phyloP scores from a whole-genome alignment of 2,329 filamentous ascomycete genomes.

The Trichoderma aggressivum region DNA sequence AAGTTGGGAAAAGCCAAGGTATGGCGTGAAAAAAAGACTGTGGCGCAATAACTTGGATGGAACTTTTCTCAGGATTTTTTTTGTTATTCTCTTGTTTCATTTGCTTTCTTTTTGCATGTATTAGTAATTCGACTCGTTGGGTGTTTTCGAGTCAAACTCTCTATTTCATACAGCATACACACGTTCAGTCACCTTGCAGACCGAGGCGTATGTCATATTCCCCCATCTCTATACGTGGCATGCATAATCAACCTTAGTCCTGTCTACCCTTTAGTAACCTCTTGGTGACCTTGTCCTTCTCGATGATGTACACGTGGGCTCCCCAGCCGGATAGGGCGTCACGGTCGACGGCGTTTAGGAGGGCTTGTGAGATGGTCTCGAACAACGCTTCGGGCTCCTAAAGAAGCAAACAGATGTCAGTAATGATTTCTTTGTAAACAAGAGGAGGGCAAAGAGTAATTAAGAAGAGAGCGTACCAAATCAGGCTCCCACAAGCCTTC shows the following conservation, averaged over 20 bases:
- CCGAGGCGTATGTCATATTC: background rate
- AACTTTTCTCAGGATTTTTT: background rate
- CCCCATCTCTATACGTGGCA: background rate
- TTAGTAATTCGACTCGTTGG: background rate
- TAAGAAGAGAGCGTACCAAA: constrained; percentile 59
- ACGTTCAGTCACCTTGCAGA: background rate
- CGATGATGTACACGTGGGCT: constrained; percentile 98
- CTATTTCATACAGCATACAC: constrained; percentile 22
- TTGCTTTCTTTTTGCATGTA: background rate
- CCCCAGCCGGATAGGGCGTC: constrained; percentile 98
- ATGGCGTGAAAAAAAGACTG: background rate
- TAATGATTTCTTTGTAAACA: background rate
- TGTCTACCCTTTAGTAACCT: constrained; percentile 71
- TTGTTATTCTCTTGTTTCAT: background rate
- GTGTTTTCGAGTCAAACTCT: constrained; percentile 16
- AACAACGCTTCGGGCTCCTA: constrained; percentile 91
- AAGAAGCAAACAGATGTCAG: background rate
- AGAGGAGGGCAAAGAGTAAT: background rate
- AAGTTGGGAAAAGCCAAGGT: background rate
- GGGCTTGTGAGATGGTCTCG: constrained; percentile 94
- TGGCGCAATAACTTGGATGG: background rate
- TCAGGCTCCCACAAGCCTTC: constrained; percentile 97
- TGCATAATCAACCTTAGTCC: constrained; percentile 16
- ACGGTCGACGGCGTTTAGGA: constrained; percentile 93
- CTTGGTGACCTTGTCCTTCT: constrained; percentile 99